These are phyloP conservation scores for Thyridium curvatum DNA, from an alignment of 2,329 filamentous ascomycete genomes.

Conservation along the genomic window DNA sequence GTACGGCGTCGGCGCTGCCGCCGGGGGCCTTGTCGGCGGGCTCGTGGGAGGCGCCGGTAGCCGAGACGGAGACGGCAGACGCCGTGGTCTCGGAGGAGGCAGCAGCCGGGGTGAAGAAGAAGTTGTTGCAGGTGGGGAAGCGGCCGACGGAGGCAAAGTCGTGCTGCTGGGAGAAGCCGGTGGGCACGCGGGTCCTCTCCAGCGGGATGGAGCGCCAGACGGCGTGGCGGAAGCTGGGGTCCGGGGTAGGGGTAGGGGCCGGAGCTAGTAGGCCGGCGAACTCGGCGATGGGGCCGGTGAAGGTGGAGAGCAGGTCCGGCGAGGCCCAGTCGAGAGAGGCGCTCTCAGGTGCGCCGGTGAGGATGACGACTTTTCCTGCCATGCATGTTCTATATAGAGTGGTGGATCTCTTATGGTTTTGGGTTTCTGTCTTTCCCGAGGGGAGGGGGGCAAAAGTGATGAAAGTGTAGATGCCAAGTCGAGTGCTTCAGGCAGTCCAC, in stretches of 20 bases:
- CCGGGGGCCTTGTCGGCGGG: constrained; percentile 1
- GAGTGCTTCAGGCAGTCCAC: too few species aligned
- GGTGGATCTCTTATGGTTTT: too few species aligned
- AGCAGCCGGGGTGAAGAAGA: constrained; percentile 41
- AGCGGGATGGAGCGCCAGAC: constrained; percentile 51
- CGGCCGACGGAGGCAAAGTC: constrained; percentile 19
- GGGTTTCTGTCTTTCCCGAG: too few species aligned
- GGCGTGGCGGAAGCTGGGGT: constrained; percentile 20
- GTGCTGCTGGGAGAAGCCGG: constrained; percentile 47
- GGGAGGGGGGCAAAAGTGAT: too few species aligned
- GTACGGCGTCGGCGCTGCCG: constrained; percentile 26
- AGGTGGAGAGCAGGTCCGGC: constrained; percentile 39
- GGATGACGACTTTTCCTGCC: constrained; percentile 23
- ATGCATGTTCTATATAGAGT: constrained; percentile 10
- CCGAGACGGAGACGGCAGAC: constrained; percentile 4
- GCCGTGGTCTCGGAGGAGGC: constrained; percentile 18
- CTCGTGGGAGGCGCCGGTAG: neutral
- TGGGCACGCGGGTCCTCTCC: constrained; percentile 35
- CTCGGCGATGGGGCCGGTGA: constrained; percentile 31
- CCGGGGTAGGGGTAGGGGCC: constrained; percentile 9
- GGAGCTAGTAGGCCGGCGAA: constrained; percentile 22
- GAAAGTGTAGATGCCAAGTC: too few species aligned
- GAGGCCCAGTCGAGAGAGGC: constrained; percentile 48
- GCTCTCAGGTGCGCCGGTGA: constrained; percentile 51
- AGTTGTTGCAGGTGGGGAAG: constrained; percentile 11